phyloP scores from a whole-genome alignment of 352 stramenopile species.

The Phytophthora sp. region DNA sequence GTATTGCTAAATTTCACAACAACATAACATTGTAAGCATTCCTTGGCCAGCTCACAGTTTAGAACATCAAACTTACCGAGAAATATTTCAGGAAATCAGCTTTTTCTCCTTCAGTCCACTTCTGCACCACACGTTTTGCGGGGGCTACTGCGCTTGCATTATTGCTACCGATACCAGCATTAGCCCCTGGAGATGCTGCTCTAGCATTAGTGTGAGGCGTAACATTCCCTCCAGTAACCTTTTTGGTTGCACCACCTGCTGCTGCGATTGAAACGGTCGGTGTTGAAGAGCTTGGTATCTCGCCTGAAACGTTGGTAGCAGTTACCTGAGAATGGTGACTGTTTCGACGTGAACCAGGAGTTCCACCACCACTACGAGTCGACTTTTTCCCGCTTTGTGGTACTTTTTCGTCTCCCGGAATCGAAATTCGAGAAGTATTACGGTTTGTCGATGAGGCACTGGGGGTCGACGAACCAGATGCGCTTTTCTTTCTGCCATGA shows the following conservation, averaged over 20 bases:
- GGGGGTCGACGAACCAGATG: conserved; percentile 12
- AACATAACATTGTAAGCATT: conserved; percentile 11
- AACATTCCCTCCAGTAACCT: conserved; percentile 4
- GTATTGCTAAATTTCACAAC: conserved; percentile 57
- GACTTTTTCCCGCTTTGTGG: conserved; percentile 46
- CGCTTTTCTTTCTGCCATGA: conserved; percentile 32
- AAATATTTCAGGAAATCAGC: conserved; percentile 90
- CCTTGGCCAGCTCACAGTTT: too few species aligned
- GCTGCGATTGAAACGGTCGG: not conserved
- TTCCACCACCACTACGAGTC: conserved; percentile 34
- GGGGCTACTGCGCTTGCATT: conserved; percentile 29
- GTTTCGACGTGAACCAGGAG: conserved; percentile 39
- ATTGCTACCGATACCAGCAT: conserved; percentile 11
- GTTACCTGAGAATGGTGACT: conserved; percentile 22
- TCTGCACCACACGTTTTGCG: conserved; percentile 86
- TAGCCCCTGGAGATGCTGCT: conserved; percentile 26
- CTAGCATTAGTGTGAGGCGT: conserved; percentile 20
- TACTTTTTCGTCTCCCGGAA: conserved; percentile 49
- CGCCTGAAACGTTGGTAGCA: conserved; percentile 11
- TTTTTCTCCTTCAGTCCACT: conserved; percentile 91
- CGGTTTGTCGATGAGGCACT: conserved; percentile 8
- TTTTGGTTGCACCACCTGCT: conserved; percentile 18
- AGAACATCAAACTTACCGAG: conserved; percentile 69
- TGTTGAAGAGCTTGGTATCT: not conserved
- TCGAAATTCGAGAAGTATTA: conserved; percentile 29